Evolutionary conservation across 495 filamentous ascomycete genomes (phyloP).

Genomic region (Penicillium steckii): DNA sequence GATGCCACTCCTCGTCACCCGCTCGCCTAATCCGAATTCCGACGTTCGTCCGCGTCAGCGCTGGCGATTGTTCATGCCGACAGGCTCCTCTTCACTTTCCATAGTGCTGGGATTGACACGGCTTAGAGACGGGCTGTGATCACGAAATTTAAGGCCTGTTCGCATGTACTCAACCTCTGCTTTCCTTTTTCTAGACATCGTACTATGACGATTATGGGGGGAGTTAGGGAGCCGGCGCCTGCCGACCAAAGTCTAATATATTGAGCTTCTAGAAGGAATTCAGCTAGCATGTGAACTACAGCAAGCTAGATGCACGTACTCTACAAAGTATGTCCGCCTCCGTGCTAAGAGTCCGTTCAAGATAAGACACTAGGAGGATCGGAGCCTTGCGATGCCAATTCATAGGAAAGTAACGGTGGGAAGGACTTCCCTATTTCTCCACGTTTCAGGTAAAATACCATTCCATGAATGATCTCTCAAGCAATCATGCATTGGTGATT

Average conservation of each 20-base stretch:
- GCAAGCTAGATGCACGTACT: background rate
- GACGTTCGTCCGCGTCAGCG: slow-evolving; percentile 4
- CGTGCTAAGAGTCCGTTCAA: too few species aligned
- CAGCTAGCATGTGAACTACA: slow-evolving; percentile 12
- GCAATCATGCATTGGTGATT: background rate
- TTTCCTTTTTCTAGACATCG: background rate
- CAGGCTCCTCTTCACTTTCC: background rate
- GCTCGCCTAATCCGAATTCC: slow-evolving; percentile 5
- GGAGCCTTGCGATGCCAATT: background rate
- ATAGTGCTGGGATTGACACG: background rate
- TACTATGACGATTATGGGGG: background rate
- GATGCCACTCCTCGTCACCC: slow-evolving; percentile 1
- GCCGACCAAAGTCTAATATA: slow-evolving; percentile 18
- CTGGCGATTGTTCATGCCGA: background rate
- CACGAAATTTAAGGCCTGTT: background rate
- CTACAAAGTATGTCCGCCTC: background rate
- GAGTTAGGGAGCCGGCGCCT: slow-evolving; percentile 14
- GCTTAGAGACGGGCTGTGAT: background rate
- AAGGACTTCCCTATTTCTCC: slow-evolving; percentile 4
- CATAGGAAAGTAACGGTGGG: background rate
- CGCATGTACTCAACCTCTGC: background rate
- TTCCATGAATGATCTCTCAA: background rate
- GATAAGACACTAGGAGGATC: background rate
- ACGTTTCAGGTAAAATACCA: slow-evolving; percentile 8
- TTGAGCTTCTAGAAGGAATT: slow-evolving; percentile 17